Base-by-base conservation (phyloP, 768 basidiomycete species). In the Auriscalpium orientale region DNA sequence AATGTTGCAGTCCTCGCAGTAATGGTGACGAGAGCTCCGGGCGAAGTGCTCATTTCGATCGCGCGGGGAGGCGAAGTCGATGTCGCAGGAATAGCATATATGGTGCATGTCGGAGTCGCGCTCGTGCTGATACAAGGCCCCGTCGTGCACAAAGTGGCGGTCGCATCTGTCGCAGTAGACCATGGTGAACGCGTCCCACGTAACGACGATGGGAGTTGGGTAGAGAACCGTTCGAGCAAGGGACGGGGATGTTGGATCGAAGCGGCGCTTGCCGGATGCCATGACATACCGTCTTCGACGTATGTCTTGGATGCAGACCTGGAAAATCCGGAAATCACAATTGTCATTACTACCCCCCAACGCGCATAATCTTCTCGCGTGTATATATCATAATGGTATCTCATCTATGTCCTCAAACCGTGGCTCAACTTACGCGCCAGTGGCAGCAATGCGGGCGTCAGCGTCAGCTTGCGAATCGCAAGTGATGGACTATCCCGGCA, bases 1-100 rank as follows among this genome's bases (percentile, higher is more conserved):
- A 13, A 56, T 54, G 35, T 76, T 54, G 66, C 85, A 86, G 18
- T 61, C 37, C 54, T 77, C 76, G 65, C 85, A 87, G 57, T 78
- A 86, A 43, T 65, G 15, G 53, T 85, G 84, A 0, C 13, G 22
- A 5, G 70, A 67, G 62, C 78, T 81, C 52, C 81, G 73, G 22
- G 77, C 71, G 59, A 66, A 83, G 65, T 87, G 85, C 54, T 81
- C 72, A 54, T 68, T 71, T 56, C 80, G 75, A 0, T 62, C 75
- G 1, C 0, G 3, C 59, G 58, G 58, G 0, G 76, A 64, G 0
- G 61, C 4, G 63, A 84, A 85, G 58, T 84, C 81, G 9, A 37
- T 22, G 0, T 71, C 50, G 59, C 83, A 86, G 28, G 28, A 28
- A 28, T 28, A 28, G 10, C 85, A 86, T 40, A 71, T 33, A 57